Base-by-base conservation (phyloP, 2,329 filamentous ascomycete species). In the Claviceps sp. region DNA sequence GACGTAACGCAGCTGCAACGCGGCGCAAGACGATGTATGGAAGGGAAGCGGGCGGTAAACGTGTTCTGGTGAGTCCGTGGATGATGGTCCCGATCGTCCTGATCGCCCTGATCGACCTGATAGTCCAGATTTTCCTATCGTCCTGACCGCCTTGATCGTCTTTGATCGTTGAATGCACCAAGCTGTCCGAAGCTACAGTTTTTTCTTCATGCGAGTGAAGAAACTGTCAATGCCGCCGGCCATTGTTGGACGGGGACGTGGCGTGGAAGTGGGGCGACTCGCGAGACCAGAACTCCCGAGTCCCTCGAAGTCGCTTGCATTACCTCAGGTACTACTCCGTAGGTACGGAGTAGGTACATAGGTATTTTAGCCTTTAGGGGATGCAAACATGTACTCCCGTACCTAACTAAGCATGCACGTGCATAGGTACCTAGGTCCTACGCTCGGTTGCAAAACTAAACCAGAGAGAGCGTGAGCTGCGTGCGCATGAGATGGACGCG, bases 231-330 rank as follows among this genome's bases (percentile, higher is more conserved):
- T 34, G 30, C 3, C 40, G 38, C 47, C 24, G 6, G 26, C 43
- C 22, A 30, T 30, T 24, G 22, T 46, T 42, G 22, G 30, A 48
- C 34, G 37, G 8, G 30, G 39, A 26, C 19, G 14, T 38, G 34
- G n/a, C 7, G 43, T 46, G 26, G 4, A 37, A 17, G 53, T 52
- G 53, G 53, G 50, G 42, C 47, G 19, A 19, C 19, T 19, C 17
- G 17, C 17, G 17, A 24, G 4, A 10, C 26, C 34, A 16, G n/a
- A 42, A 37, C 34, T 41, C 37, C 51, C 42, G 17, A 19, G 17
- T 19, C 17, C 17, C 17, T 19, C 5, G 30, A 30, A 30, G 30
- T 10, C 30, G 3, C 8, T 30, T 30, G 10, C 30, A 30, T 30
- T 30, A 26, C 24, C 19, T 19, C 19, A 19, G 19, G 19, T 19